Percentiles rank a stretch among this genome's conserved stretches.
phyloP scores from a whole-genome alignment of 768 basidiomycete genomes.

The Suillus subaureus region DNA sequence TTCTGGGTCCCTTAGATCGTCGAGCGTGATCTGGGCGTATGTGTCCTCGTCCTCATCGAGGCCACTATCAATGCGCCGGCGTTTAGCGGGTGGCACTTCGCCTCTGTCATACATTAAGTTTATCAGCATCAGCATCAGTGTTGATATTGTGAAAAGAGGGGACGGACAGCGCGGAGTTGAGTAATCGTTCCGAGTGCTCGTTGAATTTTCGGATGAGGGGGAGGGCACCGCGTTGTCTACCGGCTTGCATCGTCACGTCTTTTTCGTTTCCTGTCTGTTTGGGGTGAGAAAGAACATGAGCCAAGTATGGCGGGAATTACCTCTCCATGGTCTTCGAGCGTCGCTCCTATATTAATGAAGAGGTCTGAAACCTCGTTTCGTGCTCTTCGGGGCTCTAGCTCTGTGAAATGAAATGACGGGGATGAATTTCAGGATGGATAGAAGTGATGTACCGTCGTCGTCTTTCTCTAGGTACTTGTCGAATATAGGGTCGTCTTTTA shows the following conservation, averaged over 20 bases:
- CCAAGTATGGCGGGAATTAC: constrained; percentile 39
- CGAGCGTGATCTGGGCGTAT: constrained; percentile 73
- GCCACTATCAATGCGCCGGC: constrained; percentile 49
- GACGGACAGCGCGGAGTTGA: constrained; percentile 75
- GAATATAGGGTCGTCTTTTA: constrained; percentile 91
- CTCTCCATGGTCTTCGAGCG: constrained; percentile 88
- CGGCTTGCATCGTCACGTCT: constrained; percentile 96
- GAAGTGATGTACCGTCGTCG: constrained; percentile 72
- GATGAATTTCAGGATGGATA: neutral
- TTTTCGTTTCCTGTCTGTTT: constrained; percentile 82
- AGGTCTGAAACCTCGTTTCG: constrained; percentile 70
- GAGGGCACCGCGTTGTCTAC: constrained; percentile 81
- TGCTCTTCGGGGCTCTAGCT: constrained; percentile 74
- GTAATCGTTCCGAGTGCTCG: constrained; percentile 89
- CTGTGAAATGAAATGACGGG: constrained; percentile 37
- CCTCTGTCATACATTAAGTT: constrained; percentile 41
- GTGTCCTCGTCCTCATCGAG: constrained; percentile 43
- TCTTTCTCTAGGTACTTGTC: constrained; percentile 96
- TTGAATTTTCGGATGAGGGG: constrained; percentile 97
- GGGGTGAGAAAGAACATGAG: constrained; percentile 9
- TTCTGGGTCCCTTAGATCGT: constrained; percentile 79
- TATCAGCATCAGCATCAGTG: constrained; percentile 1
- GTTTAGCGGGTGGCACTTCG: constrained; percentile 60
- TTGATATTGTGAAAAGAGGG: constrained; percentile 9
- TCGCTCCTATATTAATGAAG: constrained; percentile 86